Base-by-base conservation (phyloP, 768 basidiomycete genomes). In the Lentinula sp. region DNA sequence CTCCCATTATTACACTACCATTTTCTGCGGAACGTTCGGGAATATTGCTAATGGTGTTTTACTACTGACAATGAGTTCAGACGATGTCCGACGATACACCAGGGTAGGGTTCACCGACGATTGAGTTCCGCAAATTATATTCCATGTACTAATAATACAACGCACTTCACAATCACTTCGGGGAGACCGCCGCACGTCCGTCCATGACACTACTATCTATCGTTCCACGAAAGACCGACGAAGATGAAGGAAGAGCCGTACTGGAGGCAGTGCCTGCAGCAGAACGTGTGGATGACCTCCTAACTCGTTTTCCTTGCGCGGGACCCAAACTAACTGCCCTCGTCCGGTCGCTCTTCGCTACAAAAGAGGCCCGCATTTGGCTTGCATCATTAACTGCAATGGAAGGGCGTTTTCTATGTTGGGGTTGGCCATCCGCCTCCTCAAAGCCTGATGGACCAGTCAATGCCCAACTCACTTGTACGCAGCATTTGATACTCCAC, bases 401-500 rank as follows among this genome's bases (percentile, higher is more conserved):
- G 5, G 50, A 32, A 31, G n/a, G n/a, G 21, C 48, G 42, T 5
- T 46, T 35, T 52, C 37, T 28, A 42, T 48, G 58, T 23, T 13
- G 37, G 5, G 37, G 37, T 39, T 51, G 15, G 43, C 31, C n/a
- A 23, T 49, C 21, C 10, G 31, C 45, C 9, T 23, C 35, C n/a
- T 32, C 59, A 16, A 32, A 18, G 16, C 18, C 59, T 5, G 53
- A 74, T 18, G 85, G 72, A 0, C 88, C 88, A 4, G 84, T 82
- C 9, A 91, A 69, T 11, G 88, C 90, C 95, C 94, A 96, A 8
- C 84, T 77, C 40, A 87, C 86, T 67, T 95, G 87, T 23, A 94
- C 69, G 21, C 89, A 83, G 51, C 89, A 86, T 65, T 87, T 88
- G 70, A 93, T 85, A 54, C 90, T 91, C 93, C 93, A 97, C 15